Evolutionary conservation across 345 rosid genomes (phyloP).

Genomic region (Eutrema heterophyllum): DNA sequence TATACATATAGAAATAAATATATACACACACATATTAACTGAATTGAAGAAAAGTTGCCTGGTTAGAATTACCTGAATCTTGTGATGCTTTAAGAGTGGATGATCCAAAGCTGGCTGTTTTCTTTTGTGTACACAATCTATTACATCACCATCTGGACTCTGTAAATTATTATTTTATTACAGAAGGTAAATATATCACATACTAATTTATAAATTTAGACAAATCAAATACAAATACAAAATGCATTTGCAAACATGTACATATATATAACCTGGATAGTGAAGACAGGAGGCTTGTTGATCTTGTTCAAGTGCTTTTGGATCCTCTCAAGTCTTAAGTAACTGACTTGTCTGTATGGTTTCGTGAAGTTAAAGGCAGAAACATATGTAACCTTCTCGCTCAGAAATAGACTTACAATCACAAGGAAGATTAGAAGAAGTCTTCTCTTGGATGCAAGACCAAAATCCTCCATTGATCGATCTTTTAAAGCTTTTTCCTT

Average conservation of each 20-base stretch:
- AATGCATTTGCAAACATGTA: background rate
- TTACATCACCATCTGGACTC: conserved; percentile 89
- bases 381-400: conserved; percentile 26
- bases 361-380: conserved; percentile 46
- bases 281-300: conserved; percentile 76
- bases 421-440: conserved; percentile 19
- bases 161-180: conserved; percentile 6
- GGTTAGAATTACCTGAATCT: conserved; percentile 68
- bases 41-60: background rate
- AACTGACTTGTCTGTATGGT: conserved; percentile 52
- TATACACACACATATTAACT: background rate
- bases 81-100: conserved; percentile 84
- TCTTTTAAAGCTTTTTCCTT: conserved; percentile 24
- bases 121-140: conserved; percentile 83
- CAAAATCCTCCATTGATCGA: conserved; percentile 15
- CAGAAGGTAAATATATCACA: conserved; percentile 1
- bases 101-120: conserved; percentile 96
- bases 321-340: conserved; percentile 73
- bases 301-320: conserved; percentile 71
- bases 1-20: no score
- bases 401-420: conserved; percentile 15
- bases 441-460: conserved; percentile 17
- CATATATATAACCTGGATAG: conserved; percentile 58
- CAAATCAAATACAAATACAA: background rate
- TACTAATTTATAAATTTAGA: background rate